Percentiles rank a stretch among this genome's conserved stretches.
Conservation (phyloP, 2,329 filamentous ascomycete species). For the Arthrobotrys sphaeroides region DNA sequence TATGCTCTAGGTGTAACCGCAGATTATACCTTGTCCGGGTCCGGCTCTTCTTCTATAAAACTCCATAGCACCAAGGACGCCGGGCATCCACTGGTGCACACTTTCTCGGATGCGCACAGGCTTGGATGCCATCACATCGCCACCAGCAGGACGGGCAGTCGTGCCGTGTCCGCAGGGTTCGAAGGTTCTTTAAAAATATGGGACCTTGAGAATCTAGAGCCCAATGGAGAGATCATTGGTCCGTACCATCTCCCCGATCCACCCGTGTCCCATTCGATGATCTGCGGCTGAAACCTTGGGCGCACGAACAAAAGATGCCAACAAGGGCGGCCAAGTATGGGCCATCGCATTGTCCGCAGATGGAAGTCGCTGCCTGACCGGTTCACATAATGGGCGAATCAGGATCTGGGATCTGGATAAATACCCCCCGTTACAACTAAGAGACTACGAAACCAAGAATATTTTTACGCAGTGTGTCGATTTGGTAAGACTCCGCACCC, state of each 20-base stretch:
- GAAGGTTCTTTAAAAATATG: slow-evolving; percentile 88
- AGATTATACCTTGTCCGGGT: slow-evolving; percentile 79
- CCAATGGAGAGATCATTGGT: slow-evolving; percentile 68
- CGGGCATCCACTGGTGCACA: slow-evolving; percentile 80
- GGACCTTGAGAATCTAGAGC: slow-evolving; percentile 69
- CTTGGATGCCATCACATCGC: slow-evolving; percentile 91
- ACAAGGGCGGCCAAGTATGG: slow-evolving; percentile 73
- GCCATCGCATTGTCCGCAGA: slow-evolving; percentile 85
- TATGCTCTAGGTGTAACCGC: slow-evolving; percentile 82
- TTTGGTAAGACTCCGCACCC: slow-evolving; percentile 65
- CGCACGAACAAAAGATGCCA: slow-evolving; percentile 6
- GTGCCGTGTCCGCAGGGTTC: slow-evolving; percentile 84
- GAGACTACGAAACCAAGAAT: slow-evolving; percentile 89
- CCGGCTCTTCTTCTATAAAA: slow-evolving; percentile 82
- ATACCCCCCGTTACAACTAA: slow-evolving; percentile 71
- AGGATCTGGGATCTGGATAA: slow-evolving; percentile 81
- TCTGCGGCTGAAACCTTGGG: not conserved
- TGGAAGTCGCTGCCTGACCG: slow-evolving; percentile 84
- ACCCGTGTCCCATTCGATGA: too few relatives aligned
- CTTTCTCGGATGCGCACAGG: slow-evolving; percentile 80
- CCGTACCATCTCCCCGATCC: slow-evolving; percentile 55
- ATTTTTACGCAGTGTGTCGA: slow-evolving; percentile 92
- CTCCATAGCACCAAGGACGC: slow-evolving; percentile 78
- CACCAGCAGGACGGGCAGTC: slow-evolving; percentile 73
- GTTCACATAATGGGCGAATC: slow-evolving; percentile 85